Evolutionary conservation across 345 rosid genomes (phyloP).

Genomic region (Eucalyptus polybractea): DNA sequence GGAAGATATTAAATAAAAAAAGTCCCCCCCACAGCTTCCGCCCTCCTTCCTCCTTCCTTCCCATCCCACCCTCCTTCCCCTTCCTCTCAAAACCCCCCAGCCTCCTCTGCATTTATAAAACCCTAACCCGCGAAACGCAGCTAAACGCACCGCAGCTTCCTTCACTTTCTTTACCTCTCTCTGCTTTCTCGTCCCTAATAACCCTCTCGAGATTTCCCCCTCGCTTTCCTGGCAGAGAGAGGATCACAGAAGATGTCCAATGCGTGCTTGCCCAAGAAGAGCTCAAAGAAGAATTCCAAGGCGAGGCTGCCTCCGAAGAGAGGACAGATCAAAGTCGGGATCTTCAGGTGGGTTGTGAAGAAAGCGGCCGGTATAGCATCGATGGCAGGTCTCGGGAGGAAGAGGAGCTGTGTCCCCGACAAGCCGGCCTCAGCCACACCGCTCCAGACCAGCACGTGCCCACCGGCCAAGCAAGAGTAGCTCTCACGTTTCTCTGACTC

Average conservation of each 20-base stretch:
- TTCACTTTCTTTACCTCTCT: neutral
- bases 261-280: neutral
- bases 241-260: neutral
- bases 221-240: neutral
- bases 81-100: neutral
- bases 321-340: neutral
- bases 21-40: neutral
- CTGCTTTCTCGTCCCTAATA: neutral
- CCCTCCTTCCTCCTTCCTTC: neutral
- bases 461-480: neutral
- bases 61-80: neutral
- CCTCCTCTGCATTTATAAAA: neutral
- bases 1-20: neutral
- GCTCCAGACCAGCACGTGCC: neutral
- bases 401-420: neutral
- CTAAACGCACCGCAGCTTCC: neutral
- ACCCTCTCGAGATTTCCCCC: neutral
- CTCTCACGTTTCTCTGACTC: neutral
- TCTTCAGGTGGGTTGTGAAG: neutral
- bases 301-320: slow-evolving; percentile 4
- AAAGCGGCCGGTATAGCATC: neutral
- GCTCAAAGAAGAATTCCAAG: neutral
- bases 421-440: neutral
- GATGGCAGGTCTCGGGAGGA: neutral
- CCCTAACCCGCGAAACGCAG: neutral